Conservation (phyloP, 1,284 basidiomycete genomes). For the Leccinum proliferum region DNA sequence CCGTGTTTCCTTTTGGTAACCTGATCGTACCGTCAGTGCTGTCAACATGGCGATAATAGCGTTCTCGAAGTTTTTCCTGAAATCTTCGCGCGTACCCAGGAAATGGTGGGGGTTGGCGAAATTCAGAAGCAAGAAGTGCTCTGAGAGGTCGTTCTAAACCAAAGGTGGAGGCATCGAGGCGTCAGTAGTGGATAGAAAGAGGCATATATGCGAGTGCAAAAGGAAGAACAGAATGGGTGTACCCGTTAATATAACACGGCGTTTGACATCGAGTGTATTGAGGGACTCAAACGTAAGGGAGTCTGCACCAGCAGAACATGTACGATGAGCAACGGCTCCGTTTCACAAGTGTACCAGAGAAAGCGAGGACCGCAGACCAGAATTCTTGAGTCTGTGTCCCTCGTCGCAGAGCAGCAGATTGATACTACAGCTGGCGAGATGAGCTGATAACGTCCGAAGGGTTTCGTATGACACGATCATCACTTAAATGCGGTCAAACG, state of each 20-base stretch:
- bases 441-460: slow-evolving; percentile 73
- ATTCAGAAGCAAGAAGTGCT: slow-evolving; percentile 94
- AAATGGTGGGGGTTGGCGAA: slow-evolving; percentile 93
- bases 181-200: background rate
- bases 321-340: slow-evolving; percentile 11
- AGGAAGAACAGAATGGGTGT: slow-evolving; percentile 64
- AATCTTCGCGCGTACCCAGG: slow-evolving; percentile 88
- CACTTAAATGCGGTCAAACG: slow-evolving; percentile 44
- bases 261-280: slow-evolving; percentile 80
- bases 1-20: too few relatives aligned
- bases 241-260: slow-evolving; percentile 95
- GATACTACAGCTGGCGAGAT: slow-evolving; percentile 78
- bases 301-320: slow-evolving; percentile 41
- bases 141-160: slow-evolving; percentile 86
- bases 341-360: background rate
- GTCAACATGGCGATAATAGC: too few relatives aligned
- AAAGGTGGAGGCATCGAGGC: background rate
- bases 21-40: too few relatives aligned
- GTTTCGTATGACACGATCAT: slow-evolving; percentile 99
- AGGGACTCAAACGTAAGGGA: slow-evolving; percentile 88
- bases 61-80: slow-evolving; percentile 96
- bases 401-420: slow-evolving; percentile 95
- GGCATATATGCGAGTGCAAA: slow-evolving; percentile 5
- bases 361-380: slow-evolving; percentile 48
- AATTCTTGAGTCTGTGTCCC: slow-evolving; percentile 97